Evolutionary conservation across 78 protist genomes (phyloP).

Genomic region (Emiliania huxleyi): DNA sequence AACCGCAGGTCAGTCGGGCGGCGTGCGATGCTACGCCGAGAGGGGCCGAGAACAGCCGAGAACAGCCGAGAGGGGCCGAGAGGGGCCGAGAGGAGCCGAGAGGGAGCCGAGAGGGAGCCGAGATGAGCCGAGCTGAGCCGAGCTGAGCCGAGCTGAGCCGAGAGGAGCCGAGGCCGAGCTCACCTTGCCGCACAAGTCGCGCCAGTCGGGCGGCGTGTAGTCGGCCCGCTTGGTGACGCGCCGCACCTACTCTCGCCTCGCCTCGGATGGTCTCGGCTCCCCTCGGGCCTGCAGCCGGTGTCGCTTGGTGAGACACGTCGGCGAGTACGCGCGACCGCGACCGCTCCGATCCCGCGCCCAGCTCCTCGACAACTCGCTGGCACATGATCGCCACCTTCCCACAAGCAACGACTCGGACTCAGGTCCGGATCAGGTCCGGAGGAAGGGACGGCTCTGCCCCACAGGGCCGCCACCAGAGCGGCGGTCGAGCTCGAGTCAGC

Average conservation of each 20-base stretch:
- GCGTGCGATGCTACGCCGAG: too few relatives aligned
- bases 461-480: conserved; percentile 74
- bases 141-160: too few relatives aligned
- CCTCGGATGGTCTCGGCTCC: neutral
- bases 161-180: too few relatives aligned
- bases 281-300: too few relatives aligned
- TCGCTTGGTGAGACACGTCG: neutral
- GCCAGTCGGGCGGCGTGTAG: neutral
- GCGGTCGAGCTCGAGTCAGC: conserved; percentile 78
- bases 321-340: neutral
- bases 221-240: neutral
- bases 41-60: too few relatives aligned
- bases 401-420: neutral
- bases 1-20: too few relatives aligned
- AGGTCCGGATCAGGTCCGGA: neutral
- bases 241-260: neutral
- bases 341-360: neutral
- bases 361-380: conserved; percentile 53
- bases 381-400: conserved; percentile 63
- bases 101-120: too few relatives aligned
- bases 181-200: neutral
- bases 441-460: neutral
- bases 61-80: too few relatives aligned
- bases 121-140: too few relatives aligned
- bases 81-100: too few relatives aligned